Evolutionary conservation across 495 filamentous ascomycete species (phyloP).

Genomic region (Astrothelium subdiscretum): DNA sequence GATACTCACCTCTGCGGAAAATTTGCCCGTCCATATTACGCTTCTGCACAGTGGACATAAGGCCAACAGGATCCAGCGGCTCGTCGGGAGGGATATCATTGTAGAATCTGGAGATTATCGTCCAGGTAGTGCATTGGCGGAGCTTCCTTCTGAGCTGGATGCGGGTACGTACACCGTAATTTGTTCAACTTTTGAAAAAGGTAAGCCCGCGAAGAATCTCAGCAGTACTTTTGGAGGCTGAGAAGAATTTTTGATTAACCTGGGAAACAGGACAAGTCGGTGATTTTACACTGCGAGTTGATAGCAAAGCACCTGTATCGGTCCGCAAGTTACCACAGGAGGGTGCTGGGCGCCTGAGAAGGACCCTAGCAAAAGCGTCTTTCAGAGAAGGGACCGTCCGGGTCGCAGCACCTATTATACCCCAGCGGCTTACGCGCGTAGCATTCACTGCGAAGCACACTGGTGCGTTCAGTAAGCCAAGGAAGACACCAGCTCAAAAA

Average conservation of each 20-base stretch:
- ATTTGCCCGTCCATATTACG: constrained; percentile 70
- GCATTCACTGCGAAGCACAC: constrained; percentile 18
- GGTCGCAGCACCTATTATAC: constrained; percentile 21
- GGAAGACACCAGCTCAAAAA: constrained; percentile 16
- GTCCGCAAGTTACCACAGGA: constrained; percentile 50
- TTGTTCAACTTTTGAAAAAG: constrained; percentile 74
- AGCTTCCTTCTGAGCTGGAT: constrained; percentile 40
- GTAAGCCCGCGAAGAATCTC: constrained; percentile 10
- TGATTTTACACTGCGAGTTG: constrained; percentile 62
- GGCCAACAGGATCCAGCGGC: constrained; percentile 50
- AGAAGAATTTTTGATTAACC: constrained; percentile 49
- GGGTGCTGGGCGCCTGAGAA: constrained; percentile 50
- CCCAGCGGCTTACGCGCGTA: constrained; percentile 12
- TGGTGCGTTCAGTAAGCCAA: constrained; percentile 23
- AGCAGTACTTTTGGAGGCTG: not conserved
- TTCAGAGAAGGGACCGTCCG: constrained; percentile 16
- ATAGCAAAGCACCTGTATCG: constrained; percentile 41
- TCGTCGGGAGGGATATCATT: constrained; percentile 47
- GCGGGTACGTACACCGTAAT: constrained; percentile 75
- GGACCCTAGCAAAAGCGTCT: constrained; percentile 14
- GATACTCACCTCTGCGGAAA: constrained; percentile 46
- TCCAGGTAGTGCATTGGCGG: constrained; percentile 60
- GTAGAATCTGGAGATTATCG: constrained; percentile 74
- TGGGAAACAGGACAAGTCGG: constrained; percentile 67
- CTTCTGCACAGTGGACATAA: constrained; percentile 70